Base-by-base conservation (phyloP, 192 early-diverging fungal genomes). In the Rhizoclosmatium globosum region DNA sequence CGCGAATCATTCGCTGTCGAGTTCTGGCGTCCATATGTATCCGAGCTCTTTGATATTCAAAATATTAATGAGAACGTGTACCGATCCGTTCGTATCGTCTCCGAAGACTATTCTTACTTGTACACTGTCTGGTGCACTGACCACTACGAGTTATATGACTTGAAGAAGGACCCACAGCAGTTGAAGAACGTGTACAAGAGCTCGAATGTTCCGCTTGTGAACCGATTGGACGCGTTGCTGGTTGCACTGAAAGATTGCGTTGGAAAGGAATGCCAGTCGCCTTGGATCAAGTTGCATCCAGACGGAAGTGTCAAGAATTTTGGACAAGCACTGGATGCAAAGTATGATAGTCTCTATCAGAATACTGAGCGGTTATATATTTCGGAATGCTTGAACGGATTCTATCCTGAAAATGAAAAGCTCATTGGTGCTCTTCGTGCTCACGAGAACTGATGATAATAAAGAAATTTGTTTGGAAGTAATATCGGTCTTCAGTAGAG, bases 101-200 rank as follows among this genome's bases (percentile, higher is more conserved):
- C 13, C 4, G 17, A 48, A 11, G 38, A 9, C 0, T 71, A 71
- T 39, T 71, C 70, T 7, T 71, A 71, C 47, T 31, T 71, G 4
- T 71, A 71, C 38, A 57, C 53, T 31, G 70, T 71, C 4, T 71
- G 70, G 70, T 71, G 70, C 70, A 71, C 70, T 48, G 70, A 43
- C 21, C 73, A 64, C n/a, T 59, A 56, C 44, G 73, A 74, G 56
- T 38, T 64, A 3, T 92, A 89, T 64, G 83, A 90, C 67, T 65
- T 89, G 21, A 83, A 78, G 43, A 75, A 81, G 47, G 90, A 91
- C 64, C 90, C 90, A 15, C 88, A 90, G 77, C 87, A 90, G 77
- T 57, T 86, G 38, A 73, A 79, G 19, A 91, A 91, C 67, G 77
- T 87, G 2, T 90, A 90, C 74, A 39, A 84, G 2, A 19, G 59